Evolutionary conservation across 345 rosid species (phyloP).

Genomic region (Sisymbrium irio): DNA sequence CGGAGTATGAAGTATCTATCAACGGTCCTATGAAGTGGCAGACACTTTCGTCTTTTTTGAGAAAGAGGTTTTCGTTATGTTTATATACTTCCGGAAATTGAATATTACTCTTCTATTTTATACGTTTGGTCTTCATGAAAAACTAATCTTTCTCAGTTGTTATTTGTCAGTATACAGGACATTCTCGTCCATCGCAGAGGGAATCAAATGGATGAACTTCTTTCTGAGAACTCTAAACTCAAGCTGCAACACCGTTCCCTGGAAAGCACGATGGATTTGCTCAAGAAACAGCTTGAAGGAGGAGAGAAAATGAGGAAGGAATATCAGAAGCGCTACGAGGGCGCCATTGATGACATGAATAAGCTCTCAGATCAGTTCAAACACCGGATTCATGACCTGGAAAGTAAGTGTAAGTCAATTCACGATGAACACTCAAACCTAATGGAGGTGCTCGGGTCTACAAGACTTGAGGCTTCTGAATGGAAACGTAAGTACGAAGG

Average conservation of each 20-base stretch:
- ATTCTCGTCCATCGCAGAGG: slow-evolving; percentile 36
- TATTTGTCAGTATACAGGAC: slow-evolving; percentile 40
- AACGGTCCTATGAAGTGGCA: slow-evolving; percentile 54
- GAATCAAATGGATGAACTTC: slow-evolving; percentile 41
- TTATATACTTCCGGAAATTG: background rate
- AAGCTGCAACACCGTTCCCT: slow-evolving; percentile 32
- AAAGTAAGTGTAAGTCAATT: slow-evolving; percentile 33
- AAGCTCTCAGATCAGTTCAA: slow-evolving; percentile 45
- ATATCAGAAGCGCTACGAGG: slow-evolving; percentile 39
- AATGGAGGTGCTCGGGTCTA: slow-evolving; percentile 39
- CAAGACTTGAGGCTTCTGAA: slow-evolving; percentile 43
- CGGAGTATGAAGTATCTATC: slow-evolving; percentile 43
- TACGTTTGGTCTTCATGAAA: slow-evolving; percentile 11
- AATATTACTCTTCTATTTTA: background rate
- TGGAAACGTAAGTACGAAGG: slow-evolving; percentile 47
- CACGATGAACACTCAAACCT: slow-evolving; percentile 43
- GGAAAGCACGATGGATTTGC: slow-evolving; percentile 39
- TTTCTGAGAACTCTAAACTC: slow-evolving; percentile 46
- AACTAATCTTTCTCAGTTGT: slow-evolving; percentile 1
- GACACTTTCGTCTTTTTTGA: slow-evolving; percentile 40
- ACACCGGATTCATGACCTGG: slow-evolving; percentile 39
- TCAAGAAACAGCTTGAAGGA: slow-evolving; percentile 46
- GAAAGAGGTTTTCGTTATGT: slow-evolving; percentile 35
- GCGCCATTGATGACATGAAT: slow-evolving; percentile 44
- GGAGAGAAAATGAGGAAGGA: slow-evolving; percentile 43